Conservation (phyloP, 148 eudicot genomes). For the Nepenthes gracilis region DNA sequence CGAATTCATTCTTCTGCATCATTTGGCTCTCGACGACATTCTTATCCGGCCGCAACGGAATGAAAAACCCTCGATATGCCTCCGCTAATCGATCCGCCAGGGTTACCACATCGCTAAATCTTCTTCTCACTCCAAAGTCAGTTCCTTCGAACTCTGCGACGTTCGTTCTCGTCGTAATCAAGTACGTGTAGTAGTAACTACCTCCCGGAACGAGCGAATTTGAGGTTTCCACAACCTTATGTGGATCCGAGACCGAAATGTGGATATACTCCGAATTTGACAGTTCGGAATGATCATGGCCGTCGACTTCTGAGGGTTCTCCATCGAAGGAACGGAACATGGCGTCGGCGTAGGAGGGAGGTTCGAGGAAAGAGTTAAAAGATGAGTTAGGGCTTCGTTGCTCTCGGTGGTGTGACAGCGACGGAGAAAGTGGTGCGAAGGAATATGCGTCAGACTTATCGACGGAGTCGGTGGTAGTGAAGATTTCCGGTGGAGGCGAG, state of each 20-base stretch:
- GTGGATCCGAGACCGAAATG: conserved; percentile 82
- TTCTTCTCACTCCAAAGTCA: conserved; percentile 48
- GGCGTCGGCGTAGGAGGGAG: conserved; percentile 90
- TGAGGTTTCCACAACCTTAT: conserved; percentile 47
- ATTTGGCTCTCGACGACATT: conserved; percentile 67
- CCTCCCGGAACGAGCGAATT: conserved; percentile 72
- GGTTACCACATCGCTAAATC: conserved; percentile 48
- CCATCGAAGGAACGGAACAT: conserved; percentile 77
- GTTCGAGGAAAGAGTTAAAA: conserved; percentile 66
- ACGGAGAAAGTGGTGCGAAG: conserved; percentile 4
- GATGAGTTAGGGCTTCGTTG: conserved; percentile 34
- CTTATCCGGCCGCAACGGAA: conserved; percentile 64
- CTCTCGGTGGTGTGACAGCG: conserved; percentile 6
- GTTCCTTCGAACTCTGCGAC: conserved; percentile 29
- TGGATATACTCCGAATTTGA: conserved; percentile 30
- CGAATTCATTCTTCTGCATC: conserved; percentile 57
- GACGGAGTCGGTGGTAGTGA: conserved; percentile 22
- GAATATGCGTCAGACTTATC: conserved; percentile 7
- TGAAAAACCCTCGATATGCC: conserved; percentile 39
- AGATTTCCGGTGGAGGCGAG: conserved; percentile 6
- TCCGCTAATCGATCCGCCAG: conserved; percentile 47
- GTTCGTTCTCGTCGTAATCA: conserved; percentile 51
- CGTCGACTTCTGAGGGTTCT: conserved; percentile 32
- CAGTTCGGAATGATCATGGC: conserved; percentile 21
- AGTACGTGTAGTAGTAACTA: conserved; percentile 32